Percentiles rank a stretch among this genome's conserved stretches.
These are phyloP conservation scores for Rhynchosporium graminicola DNA, from an alignment of 2,329 filamentous ascomycete genomes.

Conservation along the genomic window DNA sequence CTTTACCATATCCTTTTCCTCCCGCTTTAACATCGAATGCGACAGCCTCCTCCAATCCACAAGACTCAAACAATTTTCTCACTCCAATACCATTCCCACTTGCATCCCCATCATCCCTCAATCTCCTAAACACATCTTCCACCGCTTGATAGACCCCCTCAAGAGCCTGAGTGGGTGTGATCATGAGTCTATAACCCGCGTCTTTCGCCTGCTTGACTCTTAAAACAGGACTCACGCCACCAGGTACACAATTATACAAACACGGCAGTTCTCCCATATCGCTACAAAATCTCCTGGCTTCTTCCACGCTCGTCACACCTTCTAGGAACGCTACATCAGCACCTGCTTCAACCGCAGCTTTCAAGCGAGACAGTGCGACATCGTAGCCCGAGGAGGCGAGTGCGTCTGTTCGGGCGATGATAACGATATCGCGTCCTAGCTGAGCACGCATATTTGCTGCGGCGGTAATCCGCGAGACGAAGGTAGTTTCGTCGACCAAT, in stretches of 20 bases:
- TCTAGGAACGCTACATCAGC: conserved; percentile 64
- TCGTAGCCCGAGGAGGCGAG: conserved; percentile 58
- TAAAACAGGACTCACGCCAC: conserved; percentile 55
- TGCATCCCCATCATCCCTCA: conserved; percentile 43
- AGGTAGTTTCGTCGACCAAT: conserved; percentile 49
- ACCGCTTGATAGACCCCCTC: conserved; percentile 50
- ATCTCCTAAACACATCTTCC: conserved; percentile 41
- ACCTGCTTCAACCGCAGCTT: conserved; percentile 53
- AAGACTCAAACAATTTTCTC: conserved; percentile 15
- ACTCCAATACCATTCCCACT: conserved; percentile 10
- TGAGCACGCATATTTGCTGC: conserved; percentile 51
- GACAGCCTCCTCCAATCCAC: conserved; percentile 18
- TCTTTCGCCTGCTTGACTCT: conserved; percentile 53
- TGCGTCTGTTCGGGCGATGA: conserved; percentile 65
- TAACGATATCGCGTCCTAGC: conserved; percentile 57
- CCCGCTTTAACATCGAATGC: conserved; percentile 19
- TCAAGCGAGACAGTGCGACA: conserved; percentile 52
- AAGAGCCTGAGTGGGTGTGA: conserved; percentile 54
- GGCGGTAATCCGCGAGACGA: conserved; percentile 53
- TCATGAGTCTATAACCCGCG: conserved; percentile 60
- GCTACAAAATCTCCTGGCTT: conserved; percentile 49
- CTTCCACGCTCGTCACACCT: conserved; percentile 53
- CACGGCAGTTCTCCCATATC: conserved; percentile 42
- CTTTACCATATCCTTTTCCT: conserved; percentile 14
- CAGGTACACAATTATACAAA: conserved; percentile 24